These are phyloP conservation scores for Lichtheimia ornata DNA, from an alignment of 371 early-diverging fungal species.

Conservation along the genomic window DNA sequence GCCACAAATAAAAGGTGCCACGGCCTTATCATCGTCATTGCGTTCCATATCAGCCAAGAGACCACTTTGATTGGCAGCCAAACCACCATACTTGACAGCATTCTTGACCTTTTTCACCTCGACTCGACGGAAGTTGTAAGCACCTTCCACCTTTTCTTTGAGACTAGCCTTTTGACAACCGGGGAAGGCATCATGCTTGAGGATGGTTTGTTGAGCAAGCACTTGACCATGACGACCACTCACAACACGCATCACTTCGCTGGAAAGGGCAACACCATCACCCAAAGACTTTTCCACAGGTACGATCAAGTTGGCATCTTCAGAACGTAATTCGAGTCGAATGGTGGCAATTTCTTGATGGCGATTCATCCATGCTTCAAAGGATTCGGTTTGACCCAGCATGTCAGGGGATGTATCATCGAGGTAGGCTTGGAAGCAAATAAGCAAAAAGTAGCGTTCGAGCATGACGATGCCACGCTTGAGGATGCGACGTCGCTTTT, in stretches of 20 bases:
- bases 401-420: constrained; percentile 42
- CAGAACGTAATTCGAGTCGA: constrained; percentile 47
- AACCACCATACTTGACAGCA: constrained; percentile 47
- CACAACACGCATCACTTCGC: constrained; percentile 67
- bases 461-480: constrained; percentile 49
- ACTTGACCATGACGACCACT: constrained; percentile 62
- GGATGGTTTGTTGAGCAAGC: constrained; percentile 63
- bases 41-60: constrained; percentile 42
- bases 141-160: constrained; percentile 68
- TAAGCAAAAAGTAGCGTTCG: constrained; percentile 65
- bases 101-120: constrained; percentile 42
- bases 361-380: constrained; percentile 60
- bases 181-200: constrained; percentile 74
- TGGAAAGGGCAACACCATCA: constrained; percentile 68
- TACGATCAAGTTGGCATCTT: constrained; percentile 36
- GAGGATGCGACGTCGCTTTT: constrained; percentile 28
- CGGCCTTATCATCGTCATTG: constrained; percentile 19
- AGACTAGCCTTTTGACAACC: constrained; percentile 72
- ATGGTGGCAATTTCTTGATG: constrained; percentile 66
- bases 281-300: constrained; percentile 62
- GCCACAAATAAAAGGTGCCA: constrained; percentile 56
- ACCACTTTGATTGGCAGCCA: constrained; percentile 54
- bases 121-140: constrained; percentile 65
- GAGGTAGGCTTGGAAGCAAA: constrained; percentile 65
- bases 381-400: constrained; percentile 49